Evolutionary conservation across 2,329 filamentous ascomycete genomes (phyloP).

Genomic region (Blastomyces parvus): DNA sequence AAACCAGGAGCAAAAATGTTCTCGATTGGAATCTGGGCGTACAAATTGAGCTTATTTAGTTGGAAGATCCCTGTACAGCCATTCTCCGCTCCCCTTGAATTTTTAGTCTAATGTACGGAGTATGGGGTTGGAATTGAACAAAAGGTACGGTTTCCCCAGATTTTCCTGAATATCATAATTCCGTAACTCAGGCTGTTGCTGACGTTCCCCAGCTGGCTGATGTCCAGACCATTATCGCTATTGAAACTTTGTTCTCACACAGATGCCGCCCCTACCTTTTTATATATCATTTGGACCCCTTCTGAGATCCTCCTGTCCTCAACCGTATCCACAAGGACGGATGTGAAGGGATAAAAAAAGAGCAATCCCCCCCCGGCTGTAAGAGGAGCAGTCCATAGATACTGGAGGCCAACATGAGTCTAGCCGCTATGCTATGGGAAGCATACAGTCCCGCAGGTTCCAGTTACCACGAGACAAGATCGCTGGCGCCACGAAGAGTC

Average conservation of each 20-base stretch:
- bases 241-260: background rate
- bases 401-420: background rate
- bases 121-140: slow-evolving; percentile 4
- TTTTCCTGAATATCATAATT: background rate
- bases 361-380: background rate
- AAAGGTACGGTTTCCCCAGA: slow-evolving; percentile 2
- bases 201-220: background rate
- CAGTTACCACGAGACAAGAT: background rate
- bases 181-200: background rate
- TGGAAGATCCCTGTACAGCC: background rate
- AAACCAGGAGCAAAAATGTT: background rate
- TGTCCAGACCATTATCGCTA: background rate
- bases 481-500: slow-evolving; percentile 5
- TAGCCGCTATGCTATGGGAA: background rate
- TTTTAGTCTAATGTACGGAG: background rate
- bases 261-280: background rate
- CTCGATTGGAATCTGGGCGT: background rate
- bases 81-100: background rate
- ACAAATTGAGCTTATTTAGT: slow-evolving; percentile 1
- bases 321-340: background rate
- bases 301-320: background rate
- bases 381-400: background rate
- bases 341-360: slow-evolving; percentile 1
- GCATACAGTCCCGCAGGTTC: background rate
- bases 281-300: background rate